A percentile compares a stretch with the other conserved stretches of the same genome.
Conservation (phyloP, 371 early-diverging fungal genomes). For the Choanephora cucurbitarum region DNA sequence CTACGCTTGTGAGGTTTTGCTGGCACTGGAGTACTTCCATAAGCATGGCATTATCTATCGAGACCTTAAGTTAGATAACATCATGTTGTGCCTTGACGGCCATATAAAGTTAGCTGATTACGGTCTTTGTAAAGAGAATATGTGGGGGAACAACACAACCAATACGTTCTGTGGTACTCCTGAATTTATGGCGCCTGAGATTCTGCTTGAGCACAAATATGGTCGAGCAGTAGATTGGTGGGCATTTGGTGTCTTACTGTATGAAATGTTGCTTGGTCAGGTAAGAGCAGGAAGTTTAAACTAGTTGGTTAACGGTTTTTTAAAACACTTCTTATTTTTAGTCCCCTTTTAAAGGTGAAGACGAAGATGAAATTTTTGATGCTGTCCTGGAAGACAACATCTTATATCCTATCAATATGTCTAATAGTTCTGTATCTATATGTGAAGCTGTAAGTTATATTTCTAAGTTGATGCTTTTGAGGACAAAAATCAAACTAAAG, state of each 20-base stretch:
- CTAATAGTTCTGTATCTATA: constrained; percentile 82
- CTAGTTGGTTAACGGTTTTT: too few relatives aligned
- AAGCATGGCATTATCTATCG: constrained; percentile 93
- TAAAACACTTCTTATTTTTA: constrained; percentile 22
- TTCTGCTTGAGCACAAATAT: constrained; percentile 90
- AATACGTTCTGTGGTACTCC: constrained; percentile 99
- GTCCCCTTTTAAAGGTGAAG: constrained; percentile 90
- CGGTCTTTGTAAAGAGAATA: constrained; percentile 97
- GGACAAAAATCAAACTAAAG: too few relatives aligned
- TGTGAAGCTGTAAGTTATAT: constrained; percentile 67
- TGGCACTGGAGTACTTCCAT: constrained; percentile 97
- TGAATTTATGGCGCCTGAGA: constrained; percentile 99
- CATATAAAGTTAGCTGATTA: constrained; percentile 99
- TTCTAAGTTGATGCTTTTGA: too few relatives aligned
- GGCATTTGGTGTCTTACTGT: constrained; percentile 98
- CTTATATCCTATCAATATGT: constrained; percentile 85
- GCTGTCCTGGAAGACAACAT: constrained; percentile 90
- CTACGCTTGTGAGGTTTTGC: constrained; percentile 95
- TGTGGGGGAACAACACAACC: constrained; percentile 80
- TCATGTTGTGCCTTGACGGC: constrained; percentile 90
- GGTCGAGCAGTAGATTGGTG: constrained; percentile 98
- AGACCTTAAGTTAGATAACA: constrained; percentile 99
- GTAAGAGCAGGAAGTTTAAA: constrained; percentile 11
- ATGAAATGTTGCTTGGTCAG: constrained; percentile 95
- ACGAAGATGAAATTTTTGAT: constrained; percentile 93